A percentile compares a stretch with the other conserved stretches of the same genome.
Conservation (phyloP, 768 basidiomycete genomes). For the Psilocybe subaeruginosa region DNA sequence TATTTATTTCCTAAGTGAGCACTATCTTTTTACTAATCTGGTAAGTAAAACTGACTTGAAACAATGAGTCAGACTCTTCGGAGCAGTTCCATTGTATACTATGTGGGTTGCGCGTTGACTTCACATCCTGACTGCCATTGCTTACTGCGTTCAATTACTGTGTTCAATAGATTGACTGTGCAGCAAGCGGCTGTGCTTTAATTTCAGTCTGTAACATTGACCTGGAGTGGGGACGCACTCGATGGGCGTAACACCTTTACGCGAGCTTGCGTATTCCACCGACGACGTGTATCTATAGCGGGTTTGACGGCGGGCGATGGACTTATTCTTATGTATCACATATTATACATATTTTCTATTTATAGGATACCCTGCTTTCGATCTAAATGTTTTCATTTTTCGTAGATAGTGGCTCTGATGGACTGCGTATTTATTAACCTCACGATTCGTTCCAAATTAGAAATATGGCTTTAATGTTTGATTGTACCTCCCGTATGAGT, state of each 20-base stretch:
- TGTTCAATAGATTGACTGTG: constrained; percentile 3
- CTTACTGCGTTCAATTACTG: not conserved
- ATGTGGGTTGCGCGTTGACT: not conserved
- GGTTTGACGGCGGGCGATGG: constrained; percentile 2
- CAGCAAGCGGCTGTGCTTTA: not conserved
- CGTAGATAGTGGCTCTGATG: constrained; percentile 1
- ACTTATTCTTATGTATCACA: not conserved
- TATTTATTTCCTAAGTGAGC: not conserved
- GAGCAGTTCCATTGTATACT: not conserved
- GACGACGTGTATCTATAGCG: constrained; percentile 1
- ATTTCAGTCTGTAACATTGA: not conserved
- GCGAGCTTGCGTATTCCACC: not conserved
- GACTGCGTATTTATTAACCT: too few species aligned
- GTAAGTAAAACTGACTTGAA: not conserved
- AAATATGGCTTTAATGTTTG: too few species aligned
- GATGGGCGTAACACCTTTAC: not conserved
- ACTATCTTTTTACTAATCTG: not conserved
- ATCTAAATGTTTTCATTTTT: not conserved
- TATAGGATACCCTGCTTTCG: not conserved
- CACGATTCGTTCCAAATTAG: too few species aligned
- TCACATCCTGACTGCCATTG: not conserved
- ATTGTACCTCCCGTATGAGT: too few species aligned
- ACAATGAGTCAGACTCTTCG: not conserved
- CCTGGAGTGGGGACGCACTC: not conserved
- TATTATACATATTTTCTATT: not conserved